Evolutionary conservation across 2,329 filamentous ascomycete species (phyloP), one percentile per base, ranked within the genome.

Genomic region (Penicillium sp.): DNA sequence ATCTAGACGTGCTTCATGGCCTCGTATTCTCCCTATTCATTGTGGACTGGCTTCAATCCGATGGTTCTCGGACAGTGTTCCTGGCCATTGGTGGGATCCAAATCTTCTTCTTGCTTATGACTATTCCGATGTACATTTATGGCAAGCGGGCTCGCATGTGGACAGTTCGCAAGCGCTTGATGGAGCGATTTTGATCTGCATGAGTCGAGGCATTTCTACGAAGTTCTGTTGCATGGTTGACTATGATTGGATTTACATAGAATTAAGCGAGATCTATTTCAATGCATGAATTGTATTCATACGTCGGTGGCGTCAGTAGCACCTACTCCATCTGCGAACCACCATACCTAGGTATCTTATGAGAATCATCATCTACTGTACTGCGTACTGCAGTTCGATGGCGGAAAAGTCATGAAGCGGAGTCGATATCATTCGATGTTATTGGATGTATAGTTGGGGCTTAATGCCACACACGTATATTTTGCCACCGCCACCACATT

Each of bases 131-230:
- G 86, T 97, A 93, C 65, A 87, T 97, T 16, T 96, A 82, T 62
- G 91, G 91, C 14, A 97, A 97, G 76, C 74, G 89, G 46, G 83
- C 85, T 13, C 77, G 91, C 14, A 95, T 96, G 88, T 96, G 90
- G 91, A 97, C 90, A 0, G 87, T 90, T 9, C 75, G 87, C 52
- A 87, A 78, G 76, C 89, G 87, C 56, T 72, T 95, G 54, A 90
- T 95, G 85, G 89, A 94, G 77, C 87, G 82, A 62, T 85, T 81
- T 52, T 82, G 55, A 59, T 48, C 35, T 49, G 35, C 20, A 32
- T 9, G 0, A 4, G 34, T 44, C 24, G 26, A 28, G 34, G 35
- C 27, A 29, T 26, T 8, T n/a, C 13, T 13, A 23, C 18, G 28
- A n/a, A 13, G 7, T 34, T 34, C 8, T 18, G 10, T 16, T 18